Conservation (phyloP, 1,284 basidiomycete genomes). For the Veloboletus limbatus region DNA sequence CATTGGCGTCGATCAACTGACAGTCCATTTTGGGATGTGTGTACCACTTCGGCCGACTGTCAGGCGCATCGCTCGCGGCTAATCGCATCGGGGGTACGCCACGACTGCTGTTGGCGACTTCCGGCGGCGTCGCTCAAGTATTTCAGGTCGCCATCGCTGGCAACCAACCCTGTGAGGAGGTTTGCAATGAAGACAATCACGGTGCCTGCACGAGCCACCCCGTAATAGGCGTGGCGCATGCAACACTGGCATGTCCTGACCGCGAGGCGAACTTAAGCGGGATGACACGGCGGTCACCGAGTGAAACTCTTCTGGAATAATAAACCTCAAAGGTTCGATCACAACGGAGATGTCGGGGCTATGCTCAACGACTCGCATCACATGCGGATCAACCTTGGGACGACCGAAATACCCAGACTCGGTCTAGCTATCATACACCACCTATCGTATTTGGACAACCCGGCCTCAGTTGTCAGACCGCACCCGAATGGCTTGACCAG, state of each 20-base stretch:
- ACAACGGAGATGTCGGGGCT: constrained; percentile 26
- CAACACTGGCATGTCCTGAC: constrained; percentile 8
- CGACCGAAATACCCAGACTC: constrained; percentile 12
- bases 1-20: constrained; percentile 27
- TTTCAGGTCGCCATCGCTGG: background rate
- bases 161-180: too few species aligned
- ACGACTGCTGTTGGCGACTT: constrained; percentile 19
- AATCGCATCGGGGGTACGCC: constrained; percentile 16
- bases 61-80: constrained; percentile 5
- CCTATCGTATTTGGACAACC: constrained; percentile 12
- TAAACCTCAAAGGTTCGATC: constrained; percentile 25
- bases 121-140: constrained; percentile 18
- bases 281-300: constrained; percentile 11
- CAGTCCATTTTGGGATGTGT: constrained; percentile 26
- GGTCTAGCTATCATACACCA: constrained; percentile 1
- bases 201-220: constrained; percentile 21
- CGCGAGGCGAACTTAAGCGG: constrained; percentile 11
- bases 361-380: constrained; percentile 18
- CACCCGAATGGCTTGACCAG: constrained; percentile 7
- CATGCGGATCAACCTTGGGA: constrained; percentile 5
- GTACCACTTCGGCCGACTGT: background rate
- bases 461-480: constrained; percentile 21
- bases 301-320: constrained; percentile 10
- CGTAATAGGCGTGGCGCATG: constrained; percentile 5
- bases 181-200: too few species aligned